phyloP scores from a whole-genome alignment of 129 eudicot genomes.

The Flaveria robusta region DNA sequence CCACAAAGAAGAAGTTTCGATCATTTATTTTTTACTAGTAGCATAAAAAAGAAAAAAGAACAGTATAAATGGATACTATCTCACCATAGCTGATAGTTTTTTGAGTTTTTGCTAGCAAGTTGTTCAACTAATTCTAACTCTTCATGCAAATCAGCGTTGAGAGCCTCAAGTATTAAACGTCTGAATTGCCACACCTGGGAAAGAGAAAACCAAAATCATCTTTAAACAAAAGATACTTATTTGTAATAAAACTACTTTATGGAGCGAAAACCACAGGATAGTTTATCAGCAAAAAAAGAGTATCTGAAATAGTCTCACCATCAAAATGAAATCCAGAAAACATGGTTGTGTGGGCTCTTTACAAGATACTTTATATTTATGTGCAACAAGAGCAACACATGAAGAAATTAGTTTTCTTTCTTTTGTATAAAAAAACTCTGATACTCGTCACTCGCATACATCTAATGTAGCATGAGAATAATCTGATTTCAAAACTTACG shows the following conservation, averaged over 20 bases:
- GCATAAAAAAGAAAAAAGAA: conserved; percentile 13
- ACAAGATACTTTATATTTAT: background rate
- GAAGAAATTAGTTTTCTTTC: background rate
- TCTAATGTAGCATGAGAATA: conserved; percentile 3
- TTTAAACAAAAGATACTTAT: background rate
- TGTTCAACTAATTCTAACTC: conserved; percentile 69
- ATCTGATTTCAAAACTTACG: background rate
- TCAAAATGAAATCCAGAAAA: background rate
- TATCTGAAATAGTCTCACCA: conserved; percentile 5
- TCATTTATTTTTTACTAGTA: background rate
- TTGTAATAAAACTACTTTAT: background rate
- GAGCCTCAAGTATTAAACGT: conserved; percentile 74
- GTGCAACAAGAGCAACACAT: background rate
- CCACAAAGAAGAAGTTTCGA: background rate
- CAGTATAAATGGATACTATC: conserved; percentile 22
- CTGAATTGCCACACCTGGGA: conserved; percentile 90
- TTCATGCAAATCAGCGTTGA: conserved; percentile 57
- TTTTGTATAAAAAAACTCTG: background rate
- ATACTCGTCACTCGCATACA: background rate
- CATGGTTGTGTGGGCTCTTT: background rate
- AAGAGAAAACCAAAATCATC: conserved; percentile 16
- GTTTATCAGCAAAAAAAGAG: background rate
- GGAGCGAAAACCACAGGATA: background rate
- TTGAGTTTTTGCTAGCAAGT: conserved; percentile 70
- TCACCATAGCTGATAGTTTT: conserved; percentile 96